These are phyloP conservation scores for Mycena galopus DNA, from an alignment of 768 basidiomycete species.

Conservation along the genomic window DNA sequence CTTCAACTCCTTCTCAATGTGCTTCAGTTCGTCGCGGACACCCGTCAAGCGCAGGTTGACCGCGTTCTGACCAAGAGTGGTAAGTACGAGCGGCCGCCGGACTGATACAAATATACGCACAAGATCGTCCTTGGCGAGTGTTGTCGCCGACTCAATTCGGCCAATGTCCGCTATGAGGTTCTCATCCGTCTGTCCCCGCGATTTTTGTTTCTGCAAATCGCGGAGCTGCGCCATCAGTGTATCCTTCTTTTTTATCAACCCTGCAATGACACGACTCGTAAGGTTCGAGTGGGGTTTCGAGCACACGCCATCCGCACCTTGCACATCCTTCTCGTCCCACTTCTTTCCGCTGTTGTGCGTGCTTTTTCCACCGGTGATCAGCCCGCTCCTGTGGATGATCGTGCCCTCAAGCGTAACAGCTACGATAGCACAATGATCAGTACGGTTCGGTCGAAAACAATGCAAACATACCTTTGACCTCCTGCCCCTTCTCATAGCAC, in stretches of 20 bases:
- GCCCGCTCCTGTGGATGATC: slow-evolving; percentile 95
- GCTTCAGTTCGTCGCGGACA: slow-evolving; percentile 86
- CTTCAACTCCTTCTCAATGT: slow-evolving; percentile 79
- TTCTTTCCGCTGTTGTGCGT: slow-evolving; percentile 82
- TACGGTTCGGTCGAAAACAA: slow-evolving; percentile 3
- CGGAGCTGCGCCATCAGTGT: slow-evolving; percentile 78
- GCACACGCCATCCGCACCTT: slow-evolving; percentile 64
- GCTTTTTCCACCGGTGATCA: slow-evolving; percentile 95
- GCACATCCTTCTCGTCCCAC: slow-evolving; percentile 95
- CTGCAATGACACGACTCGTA: slow-evolving; percentile 39
- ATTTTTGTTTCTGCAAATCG: slow-evolving; percentile 88
- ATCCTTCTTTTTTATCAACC: slow-evolving; percentile 72
- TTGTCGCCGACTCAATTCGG: slow-evolving; percentile 82
- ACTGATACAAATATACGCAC: slow-evolving; percentile 55
- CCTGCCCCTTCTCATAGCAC: slow-evolving; percentile 94
- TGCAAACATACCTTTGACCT: slow-evolving; percentile 88
- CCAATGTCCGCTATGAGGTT: slow-evolving; percentile 80
- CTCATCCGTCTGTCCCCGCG: slow-evolving; percentile 88
- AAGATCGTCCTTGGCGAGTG: slow-evolving; percentile 85
- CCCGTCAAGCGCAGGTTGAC: slow-evolving; percentile 82
- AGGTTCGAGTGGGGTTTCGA: background rate
- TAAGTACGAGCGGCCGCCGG: slow-evolving; percentile 1
- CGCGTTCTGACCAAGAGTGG: slow-evolving; percentile 65
- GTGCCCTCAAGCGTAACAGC: slow-evolving; percentile 98
- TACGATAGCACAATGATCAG: slow-evolving; percentile 42